Conservation (phyloP, 2,329 filamentous ascomycete species). For the Penicillium italicum region DNA sequence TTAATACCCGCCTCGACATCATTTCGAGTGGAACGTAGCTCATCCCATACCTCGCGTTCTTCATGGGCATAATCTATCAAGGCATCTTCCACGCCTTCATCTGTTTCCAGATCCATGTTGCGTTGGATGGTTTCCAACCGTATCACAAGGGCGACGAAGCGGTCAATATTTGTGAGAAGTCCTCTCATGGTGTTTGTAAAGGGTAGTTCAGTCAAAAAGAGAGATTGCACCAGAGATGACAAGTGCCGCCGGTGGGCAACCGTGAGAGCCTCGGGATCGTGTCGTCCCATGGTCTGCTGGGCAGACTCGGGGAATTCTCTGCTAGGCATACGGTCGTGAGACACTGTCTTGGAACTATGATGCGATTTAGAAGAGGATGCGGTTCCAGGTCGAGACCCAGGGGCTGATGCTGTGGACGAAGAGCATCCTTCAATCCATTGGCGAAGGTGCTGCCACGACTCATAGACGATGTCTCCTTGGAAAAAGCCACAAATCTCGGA, state of each 20-base stretch:
- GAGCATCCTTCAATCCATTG: slow-evolving; percentile 62
- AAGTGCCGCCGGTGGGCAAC: slow-evolving; percentile 77
- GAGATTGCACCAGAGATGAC: slow-evolving; percentile 53
- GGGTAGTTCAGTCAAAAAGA: slow-evolving; percentile 43
- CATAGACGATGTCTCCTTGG: slow-evolving; percentile 80
- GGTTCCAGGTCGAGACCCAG: slow-evolving; percentile 39
- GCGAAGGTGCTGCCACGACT: slow-evolving; percentile 76
- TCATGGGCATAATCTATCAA: slow-evolving; percentile 69
- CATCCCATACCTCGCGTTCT: slow-evolving; percentile 63
- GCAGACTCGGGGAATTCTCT: slow-evolving; percentile 14
- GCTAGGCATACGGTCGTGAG: slow-evolving; percentile 1
- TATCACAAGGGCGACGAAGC: slow-evolving; percentile 70
- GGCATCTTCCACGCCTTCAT: slow-evolving; percentile 75
- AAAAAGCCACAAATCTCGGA: slow-evolving; percentile 85
- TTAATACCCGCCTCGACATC: slow-evolving; percentile 66
- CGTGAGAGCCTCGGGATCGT: slow-evolving; percentile 82
- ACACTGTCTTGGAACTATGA: slow-evolving; percentile 4
- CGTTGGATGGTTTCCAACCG: slow-evolving; percentile 74
- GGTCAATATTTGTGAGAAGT: slow-evolving; percentile 61
- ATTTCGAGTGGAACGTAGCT: slow-evolving; percentile 61
- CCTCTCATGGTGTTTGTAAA: slow-evolving; percentile 41
- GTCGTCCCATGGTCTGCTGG: slow-evolving; percentile 40
- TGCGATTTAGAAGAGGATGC: slow-evolving; percentile 30
- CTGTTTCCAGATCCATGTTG: slow-evolving; percentile 73
- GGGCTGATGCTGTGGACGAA: slow-evolving; percentile 21